These are phyloP conservation scores for Vachellia collinsii DNA, from an alignment of 306 rosid genomes.

Conservation along the genomic window DNA sequence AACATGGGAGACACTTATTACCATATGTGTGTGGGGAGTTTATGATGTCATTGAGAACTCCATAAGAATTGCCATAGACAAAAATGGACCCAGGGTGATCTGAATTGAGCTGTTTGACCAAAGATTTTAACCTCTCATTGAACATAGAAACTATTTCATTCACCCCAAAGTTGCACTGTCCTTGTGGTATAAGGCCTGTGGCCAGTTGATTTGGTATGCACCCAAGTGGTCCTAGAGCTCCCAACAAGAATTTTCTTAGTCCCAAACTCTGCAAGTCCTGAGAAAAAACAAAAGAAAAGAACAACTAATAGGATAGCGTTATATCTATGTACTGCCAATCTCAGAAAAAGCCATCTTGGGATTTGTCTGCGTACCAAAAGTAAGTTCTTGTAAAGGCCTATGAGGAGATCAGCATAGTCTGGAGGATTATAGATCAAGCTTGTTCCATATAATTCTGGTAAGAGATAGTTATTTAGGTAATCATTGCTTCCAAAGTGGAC, in stretches of 20 bases:
- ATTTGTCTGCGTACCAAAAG: slow-evolving; percentile 32
- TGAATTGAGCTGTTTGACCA: slow-evolving; percentile 44
- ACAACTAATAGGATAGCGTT: neutral
- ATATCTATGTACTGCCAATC: neutral
- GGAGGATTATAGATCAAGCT: slow-evolving; percentile 32
- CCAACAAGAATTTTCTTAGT: slow-evolving; percentile 43
- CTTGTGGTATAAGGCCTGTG: slow-evolving; percentile 8
- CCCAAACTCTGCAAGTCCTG: slow-evolving; percentile 44
- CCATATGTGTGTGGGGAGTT: slow-evolving; percentile 33
- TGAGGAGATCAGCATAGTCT: slow-evolving; percentile 41
- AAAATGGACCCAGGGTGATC: slow-evolving; percentile 29
- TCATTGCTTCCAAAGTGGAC: slow-evolving; percentile 48
- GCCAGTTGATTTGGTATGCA: slow-evolving; percentile 49
- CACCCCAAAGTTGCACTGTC: slow-evolving; percentile 6
- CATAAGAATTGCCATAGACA: slow-evolving; percentile 40
- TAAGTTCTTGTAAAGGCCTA: slow-evolving; percentile 16
- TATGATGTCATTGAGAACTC: slow-evolving; percentile 18
- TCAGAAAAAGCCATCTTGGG: neutral
- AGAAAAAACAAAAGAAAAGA: neutral
- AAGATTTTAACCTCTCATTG: slow-evolving; percentile 35
- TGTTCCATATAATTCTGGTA: slow-evolving; percentile 29
- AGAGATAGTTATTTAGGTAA: slow-evolving; percentile 50
- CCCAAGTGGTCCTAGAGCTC: slow-evolving; percentile 47
- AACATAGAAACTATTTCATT: slow-evolving; percentile 35
- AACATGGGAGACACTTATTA: slow-evolving; percentile 24